Evolutionary conservation across 164 flowering plant genomes (phyloP).

Genomic region (Dillenia suffruticosa): DNA sequence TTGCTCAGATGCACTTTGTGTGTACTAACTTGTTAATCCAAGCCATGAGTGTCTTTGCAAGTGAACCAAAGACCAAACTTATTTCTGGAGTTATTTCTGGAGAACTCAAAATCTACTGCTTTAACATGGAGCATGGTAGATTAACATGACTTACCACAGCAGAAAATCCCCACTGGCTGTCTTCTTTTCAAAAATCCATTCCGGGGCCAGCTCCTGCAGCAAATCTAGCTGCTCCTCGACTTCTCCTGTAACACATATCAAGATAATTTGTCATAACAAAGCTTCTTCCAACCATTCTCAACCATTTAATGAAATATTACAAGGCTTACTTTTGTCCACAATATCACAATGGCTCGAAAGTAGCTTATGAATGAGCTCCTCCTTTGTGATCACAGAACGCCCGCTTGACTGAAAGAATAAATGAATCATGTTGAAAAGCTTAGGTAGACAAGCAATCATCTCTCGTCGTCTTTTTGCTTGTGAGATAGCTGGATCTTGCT

Average conservation of each 20-base stretch:
- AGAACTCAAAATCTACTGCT: too few relatives aligned
- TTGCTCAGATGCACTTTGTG: too few relatives aligned
- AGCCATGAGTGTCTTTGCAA: too few relatives aligned
- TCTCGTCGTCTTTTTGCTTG: constrained; percentile 57
- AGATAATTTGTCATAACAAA: constrained; percentile 2
- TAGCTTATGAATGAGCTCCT: constrained; percentile 66
- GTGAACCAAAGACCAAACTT: too few relatives aligned
- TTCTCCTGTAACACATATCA: constrained; percentile 43
- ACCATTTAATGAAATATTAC: neutral
- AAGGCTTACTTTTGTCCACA: constrained; percentile 56
- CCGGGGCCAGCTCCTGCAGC: constrained; percentile 65
- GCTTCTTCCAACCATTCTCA: neutral
- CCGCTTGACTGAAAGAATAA: constrained; percentile 56
- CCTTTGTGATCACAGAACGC: constrained; percentile 62
- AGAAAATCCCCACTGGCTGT: constrained; percentile 57
- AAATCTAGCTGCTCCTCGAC: constrained; percentile 63
- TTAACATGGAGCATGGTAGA: too few relatives aligned
- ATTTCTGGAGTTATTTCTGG: too few relatives aligned
- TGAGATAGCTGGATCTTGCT: constrained; percentile 60
- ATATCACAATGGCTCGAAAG: constrained; percentile 40
- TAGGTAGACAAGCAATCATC: constrained; percentile 65
- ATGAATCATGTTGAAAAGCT: constrained; percentile 60
- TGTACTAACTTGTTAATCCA: too few relatives aligned
- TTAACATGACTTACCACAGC: constrained; percentile 34
- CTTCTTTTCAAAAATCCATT: constrained; percentile 56